Conservation (phyloP, 495 filamentous ascomycete species). For the Astrocystis sublimbata region DNA sequence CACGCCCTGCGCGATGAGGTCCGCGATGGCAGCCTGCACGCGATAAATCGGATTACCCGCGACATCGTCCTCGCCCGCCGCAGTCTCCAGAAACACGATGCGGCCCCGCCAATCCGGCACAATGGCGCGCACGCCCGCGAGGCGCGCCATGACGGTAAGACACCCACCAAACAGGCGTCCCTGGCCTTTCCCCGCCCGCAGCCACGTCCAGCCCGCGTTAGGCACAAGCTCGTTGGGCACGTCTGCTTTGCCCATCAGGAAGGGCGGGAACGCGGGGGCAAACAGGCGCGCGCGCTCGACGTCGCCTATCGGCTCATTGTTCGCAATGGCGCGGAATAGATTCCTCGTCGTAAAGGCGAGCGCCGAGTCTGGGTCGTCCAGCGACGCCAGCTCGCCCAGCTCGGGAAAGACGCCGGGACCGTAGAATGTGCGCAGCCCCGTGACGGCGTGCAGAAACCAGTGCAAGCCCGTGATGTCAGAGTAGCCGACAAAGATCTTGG, state of each 20-base stretch:
- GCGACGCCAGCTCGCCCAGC: constrained; percentile 25
- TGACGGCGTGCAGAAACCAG: constrained; percentile 32
- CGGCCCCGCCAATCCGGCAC: constrained; percentile 25
- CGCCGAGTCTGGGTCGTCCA: constrained; percentile 20
- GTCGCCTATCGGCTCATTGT: constrained; percentile 18
- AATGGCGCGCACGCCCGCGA: constrained; percentile 28
- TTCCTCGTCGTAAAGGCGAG: constrained; percentile 21
- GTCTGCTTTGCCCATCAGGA: not conserved
- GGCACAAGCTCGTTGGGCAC: constrained; percentile 12
- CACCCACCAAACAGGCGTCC: constrained; percentile 38
- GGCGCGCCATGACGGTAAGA: constrained; percentile 29
- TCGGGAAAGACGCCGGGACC: constrained; percentile 34
- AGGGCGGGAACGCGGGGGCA: not conserved
- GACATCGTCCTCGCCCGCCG: constrained; percentile 24
- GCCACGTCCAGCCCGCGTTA: constrained; percentile 24
- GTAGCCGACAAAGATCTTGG: constrained; percentile 40
- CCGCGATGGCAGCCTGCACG: constrained; percentile 29
- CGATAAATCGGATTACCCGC: constrained; percentile 24
- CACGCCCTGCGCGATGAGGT: constrained; percentile 36
- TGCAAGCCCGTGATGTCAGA: constrained; percentile 40
- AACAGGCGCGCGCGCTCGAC: constrained; percentile 19
- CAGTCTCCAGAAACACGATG: constrained; percentile 38
- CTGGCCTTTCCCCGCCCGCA: constrained; percentile 24
- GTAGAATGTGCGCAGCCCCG: constrained; percentile 41
- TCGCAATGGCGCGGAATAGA: constrained; percentile 19